Conservation (phyloP, 129 eudicot species). For the Flaveria linearis region DNA sequence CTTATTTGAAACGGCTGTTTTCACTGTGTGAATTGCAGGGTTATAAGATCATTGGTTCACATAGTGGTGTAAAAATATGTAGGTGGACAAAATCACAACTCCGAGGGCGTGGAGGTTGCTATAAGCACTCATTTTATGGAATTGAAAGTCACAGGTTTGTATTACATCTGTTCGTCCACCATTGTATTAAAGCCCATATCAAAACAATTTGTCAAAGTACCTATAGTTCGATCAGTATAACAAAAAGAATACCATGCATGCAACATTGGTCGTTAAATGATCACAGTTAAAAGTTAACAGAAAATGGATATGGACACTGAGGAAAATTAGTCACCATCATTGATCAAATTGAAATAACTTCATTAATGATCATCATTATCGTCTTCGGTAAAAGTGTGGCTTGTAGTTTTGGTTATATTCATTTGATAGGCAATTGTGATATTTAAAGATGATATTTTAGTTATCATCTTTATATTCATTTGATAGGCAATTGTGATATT, state of each 20-base stretch:
- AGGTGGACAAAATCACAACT: conserved; percentile 98
- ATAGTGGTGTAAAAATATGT: conserved; percentile 96
- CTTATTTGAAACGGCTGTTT: conserved; percentile 15
- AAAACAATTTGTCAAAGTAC: neutral
- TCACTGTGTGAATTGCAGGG: conserved; percentile 57
- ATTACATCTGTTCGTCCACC: neutral
- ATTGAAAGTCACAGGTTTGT: conserved; percentile 94
- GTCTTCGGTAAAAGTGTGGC: neutral
- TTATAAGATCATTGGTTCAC: conserved; percentile 95
- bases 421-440: conserved; percentile 11
- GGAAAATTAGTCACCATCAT: neutral
- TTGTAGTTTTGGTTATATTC: neutral
- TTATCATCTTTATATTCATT: too few relatives aligned
- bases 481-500: too few relatives aligned
- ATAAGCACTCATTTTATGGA: conserved; percentile 97
- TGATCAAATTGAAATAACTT: neutral
- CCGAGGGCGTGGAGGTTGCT: conserved; percentile 99
- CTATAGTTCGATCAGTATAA: neutral
- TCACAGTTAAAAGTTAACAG: neutral
- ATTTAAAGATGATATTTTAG: neutral
- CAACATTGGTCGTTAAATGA: neutral
- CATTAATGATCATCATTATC: neutral
- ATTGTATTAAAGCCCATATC: neutral
- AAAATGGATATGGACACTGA: neutral
- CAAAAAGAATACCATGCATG: conserved; percentile 7